Percentiles rank a stretch among this genome's conserved stretches.
phyloP scores from a whole-genome alignment of 768 basidiomycete genomes.

The Boletus speciosus region DNA sequence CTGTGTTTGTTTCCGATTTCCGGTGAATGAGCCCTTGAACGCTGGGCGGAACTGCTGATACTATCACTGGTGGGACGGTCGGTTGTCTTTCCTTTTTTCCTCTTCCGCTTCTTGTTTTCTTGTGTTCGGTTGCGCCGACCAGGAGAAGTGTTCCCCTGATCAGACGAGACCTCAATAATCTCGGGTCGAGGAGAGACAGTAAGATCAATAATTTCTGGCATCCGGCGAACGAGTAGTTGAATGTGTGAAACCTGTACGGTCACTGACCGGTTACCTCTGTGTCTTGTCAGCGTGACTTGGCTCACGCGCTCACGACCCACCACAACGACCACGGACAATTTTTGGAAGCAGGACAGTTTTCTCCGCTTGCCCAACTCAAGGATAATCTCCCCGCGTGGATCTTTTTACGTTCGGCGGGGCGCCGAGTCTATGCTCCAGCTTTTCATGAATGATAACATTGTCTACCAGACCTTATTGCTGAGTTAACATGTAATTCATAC shows the following conservation, averaged over 20 bases:
- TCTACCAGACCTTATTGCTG: too few species aligned
- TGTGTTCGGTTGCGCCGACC: conserved; percentile 3
- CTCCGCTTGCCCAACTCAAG: too few species aligned
- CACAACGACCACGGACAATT: not conserved
- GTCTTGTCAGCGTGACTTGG: too few species aligned
- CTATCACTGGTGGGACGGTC: conserved; percentile 15
- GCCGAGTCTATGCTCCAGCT: not conserved
- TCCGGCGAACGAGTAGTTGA: conserved; percentile 1
- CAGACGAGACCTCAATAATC: conserved; percentile 32
- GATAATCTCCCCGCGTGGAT: too few species aligned
- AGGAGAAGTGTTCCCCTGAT: conserved; percentile 10
- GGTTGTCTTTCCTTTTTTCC: conserved; percentile 25
- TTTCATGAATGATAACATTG: not conserved
- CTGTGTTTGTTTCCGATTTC: conserved; percentile 6
- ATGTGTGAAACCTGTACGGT: not conserved
- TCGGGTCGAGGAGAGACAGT: conserved; percentile 29
- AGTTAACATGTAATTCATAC: not conserved
- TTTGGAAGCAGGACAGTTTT: too few species aligned
- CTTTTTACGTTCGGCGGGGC: too few species aligned
- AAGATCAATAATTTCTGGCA: conserved; percentile 35
- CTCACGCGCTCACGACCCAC: not conserved
- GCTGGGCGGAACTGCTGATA: conserved; percentile 15
- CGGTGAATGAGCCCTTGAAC: conserved; percentile 20
- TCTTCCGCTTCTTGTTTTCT: conserved; percentile 24
- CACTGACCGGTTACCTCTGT: too few species aligned